phyloP scores from a whole-genome alignment of 768 basidiomycete species.

The Candolleomyces efflorescens region DNA sequence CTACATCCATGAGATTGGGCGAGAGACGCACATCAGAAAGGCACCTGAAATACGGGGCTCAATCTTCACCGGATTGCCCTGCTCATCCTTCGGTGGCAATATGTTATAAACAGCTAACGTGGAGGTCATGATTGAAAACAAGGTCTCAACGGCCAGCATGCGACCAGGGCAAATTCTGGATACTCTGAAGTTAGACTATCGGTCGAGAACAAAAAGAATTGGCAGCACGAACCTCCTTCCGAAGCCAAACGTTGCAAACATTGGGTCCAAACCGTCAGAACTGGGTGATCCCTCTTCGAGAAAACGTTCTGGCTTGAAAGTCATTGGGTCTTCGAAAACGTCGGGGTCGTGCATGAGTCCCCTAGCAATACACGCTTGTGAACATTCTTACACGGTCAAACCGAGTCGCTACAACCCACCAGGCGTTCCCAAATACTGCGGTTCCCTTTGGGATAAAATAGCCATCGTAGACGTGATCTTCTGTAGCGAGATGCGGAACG shows the following conservation, averaged over 20 bases:
- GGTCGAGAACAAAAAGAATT: neutral
- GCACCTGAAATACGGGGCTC: slow-evolving; percentile 7
- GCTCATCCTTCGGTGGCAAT: slow-evolving; percentile 13
- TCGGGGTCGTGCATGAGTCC: slow-evolving; percentile 10
- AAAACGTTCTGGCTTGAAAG: slow-evolving; percentile 10
- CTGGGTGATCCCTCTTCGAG: slow-evolving; percentile 4
- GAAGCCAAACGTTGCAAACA: slow-evolving; percentile 23
- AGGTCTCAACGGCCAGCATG: slow-evolving; percentile 12
- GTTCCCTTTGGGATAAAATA: slow-evolving; percentile 12
- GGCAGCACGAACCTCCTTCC: neutral
- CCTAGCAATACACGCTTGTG: neutral
- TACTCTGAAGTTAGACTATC: neutral
- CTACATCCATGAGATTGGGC: neutral
- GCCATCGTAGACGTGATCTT: slow-evolving; percentile 12
- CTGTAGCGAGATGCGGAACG: slow-evolving; percentile 4
- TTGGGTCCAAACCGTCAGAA: slow-evolving; percentile 18
- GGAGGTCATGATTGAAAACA: slow-evolving; percentile 13
- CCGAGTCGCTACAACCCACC: slow-evolving; percentile 5
- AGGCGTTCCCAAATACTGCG: slow-evolving; percentile 12
- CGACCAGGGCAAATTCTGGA: slow-evolving; percentile 17
- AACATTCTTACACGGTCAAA: too few relatives aligned
- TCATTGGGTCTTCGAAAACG: slow-evolving; percentile 7
- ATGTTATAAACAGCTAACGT: slow-evolving; percentile 15
- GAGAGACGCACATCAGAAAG: neutral
- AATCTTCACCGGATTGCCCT: slow-evolving; percentile 12